Percentiles rank a stretch among this genome's conserved stretches.
Evolutionary conservation across 202 grass and related monocot genomes (phyloP).

Genomic region (Panicum virgatum): DNA sequence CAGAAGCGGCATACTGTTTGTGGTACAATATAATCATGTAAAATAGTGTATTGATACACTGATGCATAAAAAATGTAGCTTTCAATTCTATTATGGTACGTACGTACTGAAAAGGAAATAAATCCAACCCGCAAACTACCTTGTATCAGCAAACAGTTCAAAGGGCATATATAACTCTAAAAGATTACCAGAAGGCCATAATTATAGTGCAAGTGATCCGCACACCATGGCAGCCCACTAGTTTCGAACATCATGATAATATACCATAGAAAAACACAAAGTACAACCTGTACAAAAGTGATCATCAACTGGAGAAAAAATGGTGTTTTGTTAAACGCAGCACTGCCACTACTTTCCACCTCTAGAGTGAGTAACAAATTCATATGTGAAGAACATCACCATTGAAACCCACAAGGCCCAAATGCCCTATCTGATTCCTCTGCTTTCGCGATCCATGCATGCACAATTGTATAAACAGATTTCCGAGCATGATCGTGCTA

Average conservation of each 20-base stretch:
- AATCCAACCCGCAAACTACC: neutral
- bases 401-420: neutral
- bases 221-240: constrained; percentile 12
- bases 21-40: neutral
- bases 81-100: neutral
- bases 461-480: constrained; percentile 10
- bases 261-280: constrained; percentile 7
- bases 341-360: neutral
- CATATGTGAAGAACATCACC: neutral
- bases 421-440: neutral
- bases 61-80: neutral
- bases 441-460: neutral
- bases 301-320: neutral
- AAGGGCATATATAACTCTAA: neutral
- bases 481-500: neutral
- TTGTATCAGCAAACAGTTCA: neutral
- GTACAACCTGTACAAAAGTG: neutral
- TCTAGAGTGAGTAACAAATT: neutral
- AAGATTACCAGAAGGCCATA: neutral
- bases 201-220: neutral
- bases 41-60: neutral
- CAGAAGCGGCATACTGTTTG: neutral
- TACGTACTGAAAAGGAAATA: neutral
- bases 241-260: neutral
- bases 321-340: constrained; percentile 4